These are phyloP conservation scores for slime mould (Dictyostelium discoideum) DNA, from an alignment of 78 protist genomes.

Conservation along the genomic window dicty_2.7 NC_007088.5:2068001-2068500, in stretches of 20 bases:
- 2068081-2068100: background rate
- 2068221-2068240: background rate
- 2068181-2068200: background rate
- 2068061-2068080: background rate
- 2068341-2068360: background rate
- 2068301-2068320: background rate
- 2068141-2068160: background rate
- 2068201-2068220: background rate
- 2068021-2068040: background rate
- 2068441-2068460: background rate
- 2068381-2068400: background rate
- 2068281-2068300: background rate
- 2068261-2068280: background rate
- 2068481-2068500: background rate
- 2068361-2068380: background rate
- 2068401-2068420: background rate
- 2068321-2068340: background rate
- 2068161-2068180: background rate
- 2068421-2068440: background rate
- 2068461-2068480: background rate
- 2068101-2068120: constrained; percentile 6
- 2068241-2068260: background rate
- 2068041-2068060: background rate
- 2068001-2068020: background rate
- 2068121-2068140: background rate